A percentile compares a stretch with the other conserved stretches of the same genome.
These are phyloP conservation scores for Glaciozyma antarctica DNA, from an alignment of 768 basidiomycete genomes.

Conservation along the genomic window DNA sequence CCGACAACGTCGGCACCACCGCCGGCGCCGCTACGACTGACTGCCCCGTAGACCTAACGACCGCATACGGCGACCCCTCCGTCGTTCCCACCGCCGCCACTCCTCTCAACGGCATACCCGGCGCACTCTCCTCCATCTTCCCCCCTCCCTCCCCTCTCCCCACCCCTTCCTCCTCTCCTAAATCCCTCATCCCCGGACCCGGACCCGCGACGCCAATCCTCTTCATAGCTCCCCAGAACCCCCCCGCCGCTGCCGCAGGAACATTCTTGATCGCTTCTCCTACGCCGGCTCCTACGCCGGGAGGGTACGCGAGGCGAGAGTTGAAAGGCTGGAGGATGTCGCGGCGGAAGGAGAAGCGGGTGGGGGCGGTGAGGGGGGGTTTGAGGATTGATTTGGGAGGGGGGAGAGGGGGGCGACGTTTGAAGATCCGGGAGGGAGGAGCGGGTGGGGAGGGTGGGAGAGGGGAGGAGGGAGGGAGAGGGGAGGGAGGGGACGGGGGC, in stretches of 20 bases:
- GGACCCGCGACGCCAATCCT: slow-evolving; percentile 7
- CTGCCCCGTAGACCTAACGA: not conserved
- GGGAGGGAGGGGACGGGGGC: too few species aligned
- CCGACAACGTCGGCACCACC: slow-evolving; percentile 11
- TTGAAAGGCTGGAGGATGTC: slow-evolving; percentile 31
- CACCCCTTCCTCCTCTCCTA: not conserved
- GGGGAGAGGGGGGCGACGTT: not conserved
- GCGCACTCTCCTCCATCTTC: not conserved
- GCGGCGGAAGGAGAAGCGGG: slow-evolving; percentile 32
- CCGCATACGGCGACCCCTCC: slow-evolving; percentile 2
- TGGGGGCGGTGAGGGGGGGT: slow-evolving; percentile 12
- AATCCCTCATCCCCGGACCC: not conserved
- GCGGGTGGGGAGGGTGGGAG: not conserved
- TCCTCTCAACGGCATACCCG: not conserved
- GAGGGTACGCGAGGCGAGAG: not conserved
- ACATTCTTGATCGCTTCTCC: slow-evolving; percentile 5
- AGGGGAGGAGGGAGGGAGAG: too few species aligned
- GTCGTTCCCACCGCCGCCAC: not conserved
- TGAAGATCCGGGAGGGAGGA: not conserved
- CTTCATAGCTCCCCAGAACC: slow-evolving; percentile 23
- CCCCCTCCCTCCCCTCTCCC: too few species aligned
- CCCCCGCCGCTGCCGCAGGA: slow-evolving; percentile 11
- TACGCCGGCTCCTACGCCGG: not conserved
- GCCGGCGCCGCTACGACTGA: not conserved
- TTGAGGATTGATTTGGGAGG: slow-evolving; percentile 31